Conservation (phyloP, 129 eudicot genomes). For the Logfia minima region DNA sequence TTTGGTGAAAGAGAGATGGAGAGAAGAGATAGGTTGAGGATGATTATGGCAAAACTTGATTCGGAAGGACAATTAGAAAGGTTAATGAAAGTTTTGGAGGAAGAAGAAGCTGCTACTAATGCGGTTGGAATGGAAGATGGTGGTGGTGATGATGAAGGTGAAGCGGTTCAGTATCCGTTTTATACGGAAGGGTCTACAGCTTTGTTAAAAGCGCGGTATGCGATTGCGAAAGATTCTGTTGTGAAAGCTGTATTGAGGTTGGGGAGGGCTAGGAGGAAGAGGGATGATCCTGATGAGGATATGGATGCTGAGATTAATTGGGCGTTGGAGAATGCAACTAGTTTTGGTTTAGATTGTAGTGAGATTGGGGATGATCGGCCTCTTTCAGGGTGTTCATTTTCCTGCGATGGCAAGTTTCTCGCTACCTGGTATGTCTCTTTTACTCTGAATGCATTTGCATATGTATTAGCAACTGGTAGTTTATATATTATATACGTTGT, state of each 20-base stretch:
- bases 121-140: slow-evolving; percentile 51
- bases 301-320: slow-evolving; percentile 82
- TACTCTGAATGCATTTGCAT: neutral
- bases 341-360: slow-evolving; percentile 58
- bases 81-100: slow-evolving; percentile 82
- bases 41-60: slow-evolving; percentile 83
- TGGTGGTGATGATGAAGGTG: slow-evolving; percentile 66
- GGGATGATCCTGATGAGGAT: slow-evolving; percentile 96
- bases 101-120: slow-evolving; percentile 66
- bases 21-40: slow-evolving; percentile 80
- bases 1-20: slow-evolving; percentile 97
- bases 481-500: neutral
- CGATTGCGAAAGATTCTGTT: slow-evolving; percentile 67
- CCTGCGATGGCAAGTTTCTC: slow-evolving; percentile 71
- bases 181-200: slow-evolving; percentile 76
- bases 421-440: slow-evolving; percentile 76
- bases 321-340: slow-evolving; percentile 69
- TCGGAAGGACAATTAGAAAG: slow-evolving; percentile 74
- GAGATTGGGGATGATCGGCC: slow-evolving; percentile 94
- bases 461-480: slow-evolving; percentile 13
- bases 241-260: slow-evolving; percentile 64
- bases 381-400: slow-evolving; percentile 82
- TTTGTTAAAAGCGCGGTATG: slow-evolving; percentile 63
- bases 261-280: slow-evolving; percentile 71
- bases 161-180: slow-evolving; percentile 73